Evolutionary conservation across 106 monocot genomes (phyloP).

Genomic region (Chionographis japonica): DNA sequence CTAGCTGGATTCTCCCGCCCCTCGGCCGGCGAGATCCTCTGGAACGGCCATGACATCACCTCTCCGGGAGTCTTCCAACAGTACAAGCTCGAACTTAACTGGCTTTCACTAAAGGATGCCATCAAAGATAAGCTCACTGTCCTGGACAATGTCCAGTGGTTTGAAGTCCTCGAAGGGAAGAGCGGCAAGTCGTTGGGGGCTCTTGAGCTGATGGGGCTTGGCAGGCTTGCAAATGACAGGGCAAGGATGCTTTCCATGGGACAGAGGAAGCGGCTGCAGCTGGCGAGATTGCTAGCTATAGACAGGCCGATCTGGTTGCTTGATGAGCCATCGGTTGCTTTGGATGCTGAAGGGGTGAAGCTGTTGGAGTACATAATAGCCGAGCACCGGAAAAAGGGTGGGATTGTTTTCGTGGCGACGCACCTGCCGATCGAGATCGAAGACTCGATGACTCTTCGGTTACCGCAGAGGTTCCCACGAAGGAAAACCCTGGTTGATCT

Average conservation of each 20-base stretch:
- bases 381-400: slow-evolving; percentile 83
- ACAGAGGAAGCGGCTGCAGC: slow-evolving; percentile 82
- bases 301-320: slow-evolving; percentile 95
- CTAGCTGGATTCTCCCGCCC: slow-evolving; percentile 92
- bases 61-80: slow-evolving; percentile 87
- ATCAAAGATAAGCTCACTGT: slow-evolving; percentile 81
- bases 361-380: slow-evolving; percentile 81
- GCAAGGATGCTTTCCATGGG: slow-evolving; percentile 97
- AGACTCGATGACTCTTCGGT: slow-evolving; percentile 76
- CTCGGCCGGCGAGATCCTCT: slow-evolving; percentile 88
- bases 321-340: slow-evolving; percentile 93
- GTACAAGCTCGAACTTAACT: slow-evolving; percentile 94
- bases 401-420: slow-evolving; percentile 91
- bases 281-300: slow-evolving; percentile 82
- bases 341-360: slow-evolving; percentile 79
- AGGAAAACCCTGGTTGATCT: slow-evolving; percentile 79
- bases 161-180: slow-evolving; percentile 94
- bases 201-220: slow-evolving; percentile 89
- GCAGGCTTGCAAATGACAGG: slow-evolving; percentile 82
- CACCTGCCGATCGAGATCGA: slow-evolving; percentile 86
- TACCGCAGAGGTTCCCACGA: slow-evolving; percentile 75
- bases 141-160: slow-evolving; percentile 87
- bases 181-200: slow-evolving; percentile 44
- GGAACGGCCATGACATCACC: slow-evolving; percentile 91
- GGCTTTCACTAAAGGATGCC: slow-evolving; percentile 85